Percentiles rank a stretch among this genome's conserved stretches.
These are phyloP conservation scores for Graphiopsis chlorocephala DNA, from an alignment of 2,329 filamentous ascomycete species.

Conservation along the genomic window DNA sequence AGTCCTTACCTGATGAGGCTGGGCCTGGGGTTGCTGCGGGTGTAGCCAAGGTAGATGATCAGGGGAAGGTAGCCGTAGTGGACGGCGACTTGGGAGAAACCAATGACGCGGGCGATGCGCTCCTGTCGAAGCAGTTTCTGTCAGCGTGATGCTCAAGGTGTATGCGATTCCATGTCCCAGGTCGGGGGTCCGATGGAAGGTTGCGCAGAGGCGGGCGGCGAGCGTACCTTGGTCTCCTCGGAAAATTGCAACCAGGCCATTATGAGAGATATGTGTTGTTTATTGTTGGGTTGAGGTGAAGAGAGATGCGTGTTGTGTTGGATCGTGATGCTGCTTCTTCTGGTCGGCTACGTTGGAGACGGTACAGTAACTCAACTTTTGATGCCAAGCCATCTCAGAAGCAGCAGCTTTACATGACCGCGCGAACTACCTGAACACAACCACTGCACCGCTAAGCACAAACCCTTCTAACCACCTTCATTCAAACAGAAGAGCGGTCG, in stretches of 20 bases:
- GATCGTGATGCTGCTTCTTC: constrained; percentile 1
- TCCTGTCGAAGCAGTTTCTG: constrained; percentile 57
- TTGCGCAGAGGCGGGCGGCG: constrained; percentile 9
- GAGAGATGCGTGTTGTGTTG: background rate
- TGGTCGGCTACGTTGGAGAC: background rate
- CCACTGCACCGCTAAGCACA: background rate
- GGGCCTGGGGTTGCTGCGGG: constrained; percentile 86
- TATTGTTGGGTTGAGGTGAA: background rate
- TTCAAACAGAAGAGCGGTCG: constrained; percentile 6
- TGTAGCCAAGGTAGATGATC: constrained; percentile 96
- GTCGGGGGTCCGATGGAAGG: background rate
- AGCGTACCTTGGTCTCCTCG: constrained; percentile 88
- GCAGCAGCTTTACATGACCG: background rate
- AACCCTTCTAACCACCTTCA: constrained; percentile 20
- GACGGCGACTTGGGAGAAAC: constrained; percentile 86
- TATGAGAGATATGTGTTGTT: constrained; percentile 5
- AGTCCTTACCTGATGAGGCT: constrained; percentile 64
- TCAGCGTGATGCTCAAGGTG: constrained; percentile 25
- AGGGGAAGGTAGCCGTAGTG: constrained; percentile 98
- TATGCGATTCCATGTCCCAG: background rate
- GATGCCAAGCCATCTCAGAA: constrained; percentile 5
- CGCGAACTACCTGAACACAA: background rate
- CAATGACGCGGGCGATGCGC: constrained; percentile 95
- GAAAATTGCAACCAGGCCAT: constrained; percentile 61
- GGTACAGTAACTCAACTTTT: constrained; percentile 1